These are phyloP conservation scores for Euclidium syriacum DNA, from an alignment of 345 rosid genomes.

Conservation along the genomic window DNA sequence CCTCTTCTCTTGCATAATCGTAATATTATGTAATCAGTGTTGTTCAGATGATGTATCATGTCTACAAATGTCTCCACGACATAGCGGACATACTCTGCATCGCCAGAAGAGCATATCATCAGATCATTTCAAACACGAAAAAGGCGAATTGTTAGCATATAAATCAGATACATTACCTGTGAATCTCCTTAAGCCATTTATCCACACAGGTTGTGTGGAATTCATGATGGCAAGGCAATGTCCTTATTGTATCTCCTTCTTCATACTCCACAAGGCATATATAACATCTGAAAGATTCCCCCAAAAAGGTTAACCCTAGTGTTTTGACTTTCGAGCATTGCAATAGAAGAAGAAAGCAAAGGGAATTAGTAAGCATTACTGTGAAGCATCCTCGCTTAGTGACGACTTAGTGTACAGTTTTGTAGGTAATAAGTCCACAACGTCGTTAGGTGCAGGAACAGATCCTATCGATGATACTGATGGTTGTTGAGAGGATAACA, in stretches of 20 bases:
- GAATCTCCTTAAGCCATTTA: slow-evolving; percentile 98
- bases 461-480: slow-evolving; percentile 89
- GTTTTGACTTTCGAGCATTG: not conserved
- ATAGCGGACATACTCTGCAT: slow-evolving; percentile 91
- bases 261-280: slow-evolving; percentile 97
- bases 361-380: slow-evolving; percentile 41
- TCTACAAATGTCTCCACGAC: slow-evolving; percentile 90
- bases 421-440: slow-evolving; percentile 78
- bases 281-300: slow-evolving; percentile 55
- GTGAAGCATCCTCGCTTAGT: slow-evolving; percentile 68
- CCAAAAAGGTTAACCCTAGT: not conserved
- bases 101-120: slow-evolving; percentile 7
- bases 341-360: not conserved
- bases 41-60: slow-evolving; percentile 39
- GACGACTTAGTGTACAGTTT: slow-evolving; percentile 50
- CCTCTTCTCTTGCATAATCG: slow-evolving; percentile 11
- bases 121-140: not conserved
- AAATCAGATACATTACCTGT: slow-evolving; percentile 51
- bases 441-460: slow-evolving; percentile 87
- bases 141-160: not conserved
- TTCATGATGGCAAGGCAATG: slow-evolving; percentile 88
- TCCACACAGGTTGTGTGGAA: slow-evolving; percentile 82
- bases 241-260: slow-evolving; percentile 80
- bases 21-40: slow-evolving; percentile 30
- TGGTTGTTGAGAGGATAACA: slow-evolving; percentile 79